Evolutionary conservation across 2,329 filamentous ascomycete genomes (phyloP).

Genomic region (Phyllachora maydis): DNA sequence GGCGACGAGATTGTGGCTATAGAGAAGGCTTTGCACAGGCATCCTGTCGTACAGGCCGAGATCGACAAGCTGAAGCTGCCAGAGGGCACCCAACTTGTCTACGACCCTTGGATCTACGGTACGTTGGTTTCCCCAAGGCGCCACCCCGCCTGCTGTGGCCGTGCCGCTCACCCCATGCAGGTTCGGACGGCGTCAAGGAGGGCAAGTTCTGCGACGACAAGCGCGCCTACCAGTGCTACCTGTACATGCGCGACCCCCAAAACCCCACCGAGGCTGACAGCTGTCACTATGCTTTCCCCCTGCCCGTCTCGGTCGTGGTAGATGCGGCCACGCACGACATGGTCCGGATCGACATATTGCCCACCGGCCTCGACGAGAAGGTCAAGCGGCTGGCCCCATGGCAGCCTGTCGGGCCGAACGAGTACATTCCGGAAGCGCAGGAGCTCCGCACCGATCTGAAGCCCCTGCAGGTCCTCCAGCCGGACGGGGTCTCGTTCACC

Average conservation of each 20-base stretch:
- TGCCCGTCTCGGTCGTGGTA: slow-evolving; percentile 47
- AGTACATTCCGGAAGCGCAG: slow-evolving; percentile 45
- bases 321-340: slow-evolving; percentile 41
- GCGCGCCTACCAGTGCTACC: slow-evolving; percentile 39
- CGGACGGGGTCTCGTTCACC: slow-evolving; percentile 38
- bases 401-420: slow-evolving; percentile 32
- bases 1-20: slow-evolving; percentile 36
- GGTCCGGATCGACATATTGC: slow-evolving; percentile 47
- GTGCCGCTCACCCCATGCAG: slow-evolving; percentile 8
- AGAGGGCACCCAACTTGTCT: slow-evolving; percentile 32
- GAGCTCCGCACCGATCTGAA: slow-evolving; percentile 37
- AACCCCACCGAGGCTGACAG: slow-evolving; percentile 39
- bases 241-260: slow-evolving; percentile 42
- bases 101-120: slow-evolving; percentile 47
- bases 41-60: slow-evolving; percentile 35
- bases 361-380: slow-evolving; percentile 42
- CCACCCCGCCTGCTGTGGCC: not conserved
- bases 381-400: slow-evolving; percentile 32
- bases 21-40: slow-evolving; percentile 30
- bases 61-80: slow-evolving; percentile 41
- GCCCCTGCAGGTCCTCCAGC: slow-evolving; percentile 39
- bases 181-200: slow-evolving; percentile 27
- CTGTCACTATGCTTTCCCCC: slow-evolving; percentile 48
- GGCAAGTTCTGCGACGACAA: slow-evolving; percentile 18
- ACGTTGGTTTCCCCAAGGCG: slow-evolving; percentile 1